Evolutionary conservation across 2,329 filamentous ascomycete species (phyloP).

Genomic region (Alternaria sp.): DNA sequence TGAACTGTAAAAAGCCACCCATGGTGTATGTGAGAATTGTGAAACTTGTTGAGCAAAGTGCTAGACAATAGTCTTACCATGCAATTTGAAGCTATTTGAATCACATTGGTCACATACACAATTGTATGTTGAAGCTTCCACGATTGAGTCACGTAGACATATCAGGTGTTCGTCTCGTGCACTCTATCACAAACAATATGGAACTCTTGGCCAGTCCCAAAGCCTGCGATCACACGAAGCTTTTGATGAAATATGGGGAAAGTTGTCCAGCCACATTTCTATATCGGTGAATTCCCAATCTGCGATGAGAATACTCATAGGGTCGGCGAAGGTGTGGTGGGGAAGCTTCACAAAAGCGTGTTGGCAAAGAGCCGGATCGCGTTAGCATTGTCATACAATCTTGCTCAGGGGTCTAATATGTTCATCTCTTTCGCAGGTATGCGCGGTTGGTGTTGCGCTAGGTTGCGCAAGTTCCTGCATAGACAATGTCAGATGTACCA

Average conservation of each 20-base stretch:
- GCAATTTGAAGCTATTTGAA: background rate
- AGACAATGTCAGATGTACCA: background rate
- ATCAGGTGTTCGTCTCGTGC: background rate
- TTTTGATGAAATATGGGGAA: background rate
- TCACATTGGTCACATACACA: background rate
- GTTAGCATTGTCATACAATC: background rate
- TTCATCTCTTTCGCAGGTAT: background rate
- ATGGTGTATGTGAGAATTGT: background rate
- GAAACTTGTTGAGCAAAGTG: background rate
- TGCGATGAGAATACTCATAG: background rate
- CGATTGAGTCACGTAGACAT: background rate
- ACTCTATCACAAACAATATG: background rate
- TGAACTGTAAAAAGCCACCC: constrained; percentile 8
- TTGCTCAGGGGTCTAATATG: background rate
- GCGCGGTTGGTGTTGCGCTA: constrained; percentile 4
- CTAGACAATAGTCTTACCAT: background rate
- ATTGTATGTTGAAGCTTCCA: background rate
- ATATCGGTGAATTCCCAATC: background rate
- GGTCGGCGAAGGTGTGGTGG: background rate
- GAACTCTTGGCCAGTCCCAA: background rate
- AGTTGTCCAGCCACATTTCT: background rate
- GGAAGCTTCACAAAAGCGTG: background rate
- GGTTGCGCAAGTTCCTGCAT: constrained; percentile 21
- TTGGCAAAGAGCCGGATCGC: background rate
- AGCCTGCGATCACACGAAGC: background rate